Conservation (phyloP, 73 alveolate species). For the Paramecium caudatum region DNA sequence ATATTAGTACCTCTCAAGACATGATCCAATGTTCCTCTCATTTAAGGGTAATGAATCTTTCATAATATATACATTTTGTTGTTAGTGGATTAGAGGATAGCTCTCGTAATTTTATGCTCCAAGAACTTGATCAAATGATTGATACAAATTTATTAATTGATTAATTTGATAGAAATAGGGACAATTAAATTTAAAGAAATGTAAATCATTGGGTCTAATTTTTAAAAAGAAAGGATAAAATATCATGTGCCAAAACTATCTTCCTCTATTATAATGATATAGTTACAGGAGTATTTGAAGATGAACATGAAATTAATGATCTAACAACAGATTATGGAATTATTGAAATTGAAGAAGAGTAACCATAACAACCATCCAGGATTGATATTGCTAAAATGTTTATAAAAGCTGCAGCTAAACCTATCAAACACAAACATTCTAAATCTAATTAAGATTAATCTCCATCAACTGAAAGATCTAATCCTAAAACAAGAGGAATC, state of each 20-base stretch:
- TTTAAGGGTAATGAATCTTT: background rate
- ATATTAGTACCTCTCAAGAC: background rate
- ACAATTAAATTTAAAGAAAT: background rate
- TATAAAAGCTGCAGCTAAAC: constrained; percentile 18
- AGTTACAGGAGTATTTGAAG: constrained; percentile 63
- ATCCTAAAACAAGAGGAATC: background rate
- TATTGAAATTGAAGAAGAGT: constrained; percentile 21
- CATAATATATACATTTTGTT: background rate
- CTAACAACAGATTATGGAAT: background rate
- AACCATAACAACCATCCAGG: background rate
- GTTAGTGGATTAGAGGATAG: background rate
- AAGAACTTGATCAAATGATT: background rate
- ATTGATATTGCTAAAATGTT: constrained; percentile 36
- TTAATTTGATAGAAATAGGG: background rate
- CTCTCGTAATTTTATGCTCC: constrained; percentile 2
- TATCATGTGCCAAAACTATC: background rate
- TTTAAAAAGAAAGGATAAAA: background rate
- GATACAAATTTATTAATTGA: background rate
- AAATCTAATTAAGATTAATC: constrained; percentile 4
- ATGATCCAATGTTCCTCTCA: background rate
- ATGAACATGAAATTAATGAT: constrained; percentile 36
- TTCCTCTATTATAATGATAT: constrained; percentile 18
- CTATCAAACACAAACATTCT: background rate
- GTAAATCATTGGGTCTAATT: background rate
- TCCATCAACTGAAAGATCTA: constrained; percentile 52